phyloP scores from a whole-genome alignment of 2,329 filamentous ascomycete genomes.

The Dactylonectria macrodidyma region DNA sequence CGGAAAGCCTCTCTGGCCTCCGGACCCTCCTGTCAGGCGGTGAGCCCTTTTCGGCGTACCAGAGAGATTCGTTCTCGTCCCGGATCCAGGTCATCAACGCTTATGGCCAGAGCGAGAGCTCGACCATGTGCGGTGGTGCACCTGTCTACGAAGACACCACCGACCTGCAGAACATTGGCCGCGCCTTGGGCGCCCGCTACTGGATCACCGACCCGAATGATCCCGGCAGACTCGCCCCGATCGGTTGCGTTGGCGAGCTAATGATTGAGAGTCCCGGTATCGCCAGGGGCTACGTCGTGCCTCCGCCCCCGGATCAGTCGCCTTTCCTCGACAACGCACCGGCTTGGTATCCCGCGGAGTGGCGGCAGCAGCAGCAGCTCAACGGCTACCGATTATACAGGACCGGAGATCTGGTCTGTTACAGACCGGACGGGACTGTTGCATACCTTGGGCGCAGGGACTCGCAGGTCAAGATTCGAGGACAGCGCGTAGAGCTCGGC shows the following conservation, averaged over 20 bases:
- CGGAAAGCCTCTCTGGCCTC: conserved; percentile 6
- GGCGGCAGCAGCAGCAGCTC: background rate
- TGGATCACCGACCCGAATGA: conserved; percentile 38
- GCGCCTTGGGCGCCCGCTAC: conserved; percentile 6
- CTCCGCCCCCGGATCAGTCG: conserved; percentile 3
- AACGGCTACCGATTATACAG: conserved; percentile 54
- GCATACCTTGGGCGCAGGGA: conserved; percentile 68
- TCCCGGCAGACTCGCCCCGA: conserved; percentile 1
- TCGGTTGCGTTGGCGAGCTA: conserved; percentile 39
- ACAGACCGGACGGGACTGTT: conserved; percentile 57
- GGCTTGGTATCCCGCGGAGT: background rate
- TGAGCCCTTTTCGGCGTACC: conserved; percentile 12
- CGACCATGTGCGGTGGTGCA: conserved; percentile 22
- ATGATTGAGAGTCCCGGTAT: conserved; percentile 42
- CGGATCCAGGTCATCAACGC: conserved; percentile 54
- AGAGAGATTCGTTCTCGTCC: conserved; percentile 4
- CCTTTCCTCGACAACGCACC: conserved; percentile 12
- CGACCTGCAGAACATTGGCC: conserved; percentile 34
- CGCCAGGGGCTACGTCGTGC: conserved; percentile 34
- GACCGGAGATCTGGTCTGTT: conserved; percentile 63
- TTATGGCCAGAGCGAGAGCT: conserved; percentile 53
- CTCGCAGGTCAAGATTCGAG: conserved; percentile 71
- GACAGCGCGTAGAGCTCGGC: conserved; percentile 66
- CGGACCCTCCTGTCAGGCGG: conserved; percentile 22
- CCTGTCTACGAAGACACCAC: background rate